phyloP scores from a whole-genome alignment of 164 flowering plant genomes.

The Litsea cubeba region DNA sequence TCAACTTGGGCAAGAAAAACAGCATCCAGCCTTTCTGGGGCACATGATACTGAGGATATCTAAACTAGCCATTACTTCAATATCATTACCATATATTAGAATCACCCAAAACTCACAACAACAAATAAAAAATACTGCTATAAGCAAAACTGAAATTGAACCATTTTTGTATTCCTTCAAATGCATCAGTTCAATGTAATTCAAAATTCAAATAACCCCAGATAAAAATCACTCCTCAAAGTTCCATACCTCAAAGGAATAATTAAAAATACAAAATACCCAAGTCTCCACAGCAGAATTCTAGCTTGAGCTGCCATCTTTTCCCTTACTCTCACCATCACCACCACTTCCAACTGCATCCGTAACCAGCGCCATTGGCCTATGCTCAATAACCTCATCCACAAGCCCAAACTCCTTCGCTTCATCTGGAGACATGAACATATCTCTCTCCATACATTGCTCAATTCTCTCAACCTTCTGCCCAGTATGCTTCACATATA shows the following conservation, averaged over 20 bases:
- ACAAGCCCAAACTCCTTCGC: slow-evolving; percentile 92
- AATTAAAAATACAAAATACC: not conserved
- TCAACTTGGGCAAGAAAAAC: too few relatives aligned
- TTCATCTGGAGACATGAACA: slow-evolving; percentile 88
- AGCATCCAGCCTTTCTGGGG: too few relatives aligned
- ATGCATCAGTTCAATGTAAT: not conserved
- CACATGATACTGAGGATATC: too few relatives aligned
- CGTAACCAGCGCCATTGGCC: slow-evolving; percentile 73
- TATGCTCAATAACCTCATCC: slow-evolving; percentile 81
- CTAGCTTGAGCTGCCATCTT: slow-evolving; percentile 28
- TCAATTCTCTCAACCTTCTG: slow-evolving; percentile 60
- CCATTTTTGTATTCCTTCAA: not conserved
- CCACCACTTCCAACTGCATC: slow-evolving; percentile 59
- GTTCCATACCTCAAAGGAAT: slow-evolving; percentile 1
- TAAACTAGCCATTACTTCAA: too few relatives aligned
- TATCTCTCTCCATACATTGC: slow-evolving; percentile 86
- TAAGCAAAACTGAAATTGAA: too few relatives aligned
- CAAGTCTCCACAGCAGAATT: not conserved
- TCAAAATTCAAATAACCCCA: not conserved
- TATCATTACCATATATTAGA: too few relatives aligned
- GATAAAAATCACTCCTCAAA: not conserved
- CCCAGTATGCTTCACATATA: slow-evolving; percentile 82
- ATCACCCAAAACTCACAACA: too few relatives aligned
- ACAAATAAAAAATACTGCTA: too few relatives aligned
- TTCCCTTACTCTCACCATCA: slow-evolving; percentile 36